Evolutionary conservation across 129 eudicot genomes (phyloP), one percentile per base, ranked within the genome.

Genomic region (Ambrosia trifida): DNA sequence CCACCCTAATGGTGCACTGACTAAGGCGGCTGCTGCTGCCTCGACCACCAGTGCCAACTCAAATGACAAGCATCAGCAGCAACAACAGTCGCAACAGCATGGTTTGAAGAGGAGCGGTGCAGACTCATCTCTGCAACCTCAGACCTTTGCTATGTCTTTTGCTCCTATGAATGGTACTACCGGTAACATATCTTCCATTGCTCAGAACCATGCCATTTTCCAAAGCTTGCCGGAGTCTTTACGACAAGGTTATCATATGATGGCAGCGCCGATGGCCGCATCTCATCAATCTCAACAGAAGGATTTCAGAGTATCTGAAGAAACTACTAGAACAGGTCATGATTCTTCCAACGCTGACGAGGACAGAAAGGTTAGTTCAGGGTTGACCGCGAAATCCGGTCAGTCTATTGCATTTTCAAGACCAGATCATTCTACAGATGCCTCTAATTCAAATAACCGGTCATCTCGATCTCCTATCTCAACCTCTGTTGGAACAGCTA

Each of bases 331-430:
- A 31, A 84, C 76, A 1, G 80, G 79, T 32, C 76, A 57, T 20
- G 93, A 84, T 44, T 76, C 83, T 53, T 67, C 92, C 5, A 78
- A 79, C 46, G 72, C 52, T 8, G 92, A 93, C 17, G 98, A 89
- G 30, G 98, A 94, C 57, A 74, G 91, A 61, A 94, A 87, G 76
- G 78, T 63, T 13, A 77, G 72, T 52, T 7, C 66, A 1, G 76
- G 79, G 65, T 35, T 75, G 58, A 52, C 87, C 0, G 81, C 75
- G n/a, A 89, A 83, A 10, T 64, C 65, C 8, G 90, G 96, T 12
- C 97, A 88, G 73, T 89, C 98, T 19, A 87, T 89, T 75, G 96
- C 93, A n/a, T 94, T 94, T 68, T 74, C 96, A 3, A 80, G 98
- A 62, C 74, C 91, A 41, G 98, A 93, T 4, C 56, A 82, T 45